Base-by-base conservation (phyloP, 305 asterid genomes). In the Fraxinus ornus region DNA sequence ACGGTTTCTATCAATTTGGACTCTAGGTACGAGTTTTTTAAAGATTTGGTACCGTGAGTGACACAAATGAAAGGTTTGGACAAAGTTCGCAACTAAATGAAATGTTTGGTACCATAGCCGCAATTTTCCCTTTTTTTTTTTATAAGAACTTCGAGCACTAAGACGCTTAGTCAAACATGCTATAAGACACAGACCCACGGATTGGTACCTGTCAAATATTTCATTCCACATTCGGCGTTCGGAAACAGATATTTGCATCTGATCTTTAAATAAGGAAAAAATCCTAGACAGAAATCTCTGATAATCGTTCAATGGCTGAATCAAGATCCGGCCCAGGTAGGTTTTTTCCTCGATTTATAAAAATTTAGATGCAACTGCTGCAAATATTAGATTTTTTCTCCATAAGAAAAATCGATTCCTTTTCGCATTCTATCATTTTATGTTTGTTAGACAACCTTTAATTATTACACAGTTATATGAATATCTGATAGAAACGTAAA, bases 271-370 rank as follows among this genome's bases (percentile, higher is more conserved):
- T 41, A 9, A 41, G 15, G 15, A 41, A 41, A 57, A 57, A 57
- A 19, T n/a, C 19, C 64, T 39, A 64, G 30, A 28, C 13, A 66
- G 36, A 24, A 28, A 28, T 24, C 68, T 28, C 76, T 28, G 80
- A 66, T 15, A 79, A 26, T 79, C 82, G 74, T 7, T 83, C 32
- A 24, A 89, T 91, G 91, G 85, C 88, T 13, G 93, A 88, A 81
- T 80, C 88, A 33, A 84, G 62, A 35, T 30, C 79, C 22, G 79
- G 37, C 41, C 70, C 90, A 80, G 89, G 90, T 87, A 76, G 28
- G 30, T 26, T 26, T 73, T 55, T 17, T 74, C 41, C 1, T 75
- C 37, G 77, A 9, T 32, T 47, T 49, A 39, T 77, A 8, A 32
- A 1, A 55, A 68, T 44, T 33, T 35, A 10, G 44, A 19, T 62